Conservation (phyloP, 257 asterid genomes). For the Rhazya stricta region DNA sequence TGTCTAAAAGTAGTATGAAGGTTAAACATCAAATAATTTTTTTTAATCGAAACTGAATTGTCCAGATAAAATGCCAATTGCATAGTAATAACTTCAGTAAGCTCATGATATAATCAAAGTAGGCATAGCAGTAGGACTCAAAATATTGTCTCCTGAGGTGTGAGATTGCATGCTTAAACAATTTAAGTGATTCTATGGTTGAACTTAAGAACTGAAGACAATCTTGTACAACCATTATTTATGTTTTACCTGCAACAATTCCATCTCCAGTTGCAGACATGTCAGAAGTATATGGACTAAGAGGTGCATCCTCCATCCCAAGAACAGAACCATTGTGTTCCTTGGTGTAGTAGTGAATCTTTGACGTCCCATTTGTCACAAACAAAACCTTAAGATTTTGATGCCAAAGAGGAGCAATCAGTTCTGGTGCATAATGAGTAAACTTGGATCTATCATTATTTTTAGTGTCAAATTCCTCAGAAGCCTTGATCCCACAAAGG, state of each 20-base stretch:
- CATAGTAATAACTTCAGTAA: not conserved
- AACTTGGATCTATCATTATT: slow-evolving; percentile 67
- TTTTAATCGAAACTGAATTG: not conserved
- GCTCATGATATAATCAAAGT: not conserved
- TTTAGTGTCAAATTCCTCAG: slow-evolving; percentile 59
- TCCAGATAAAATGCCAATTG: not conserved
- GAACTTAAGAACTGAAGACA: not conserved
- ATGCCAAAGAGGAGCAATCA: slow-evolving; percentile 76
- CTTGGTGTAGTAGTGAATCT: slow-evolving; percentile 89
- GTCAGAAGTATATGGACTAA: slow-evolving; percentile 82
- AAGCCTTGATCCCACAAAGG: slow-evolving; percentile 66
- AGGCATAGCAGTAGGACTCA: not conserved
- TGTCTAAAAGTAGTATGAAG: not conserved
- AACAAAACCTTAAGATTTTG: slow-evolving; percentile 77
- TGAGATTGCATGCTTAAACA: not conserved
- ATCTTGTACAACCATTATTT: not conserved
- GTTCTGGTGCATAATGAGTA: slow-evolving; percentile 72
- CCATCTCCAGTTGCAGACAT: slow-evolving; percentile 97
- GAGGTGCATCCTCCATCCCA: slow-evolving; percentile 90
- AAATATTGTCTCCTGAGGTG: not conserved
- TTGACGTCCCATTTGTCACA: slow-evolving; percentile 91
- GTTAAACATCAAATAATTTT: not conserved
- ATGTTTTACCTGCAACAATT: slow-evolving; percentile 70
- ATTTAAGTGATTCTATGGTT: not conserved
- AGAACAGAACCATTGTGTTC: slow-evolving; percentile 65